These are phyloP conservation scores for Picea sitchensis DNA, from an alignment of 75 land plant genomes.

Conservation along the genomic window DNA sequence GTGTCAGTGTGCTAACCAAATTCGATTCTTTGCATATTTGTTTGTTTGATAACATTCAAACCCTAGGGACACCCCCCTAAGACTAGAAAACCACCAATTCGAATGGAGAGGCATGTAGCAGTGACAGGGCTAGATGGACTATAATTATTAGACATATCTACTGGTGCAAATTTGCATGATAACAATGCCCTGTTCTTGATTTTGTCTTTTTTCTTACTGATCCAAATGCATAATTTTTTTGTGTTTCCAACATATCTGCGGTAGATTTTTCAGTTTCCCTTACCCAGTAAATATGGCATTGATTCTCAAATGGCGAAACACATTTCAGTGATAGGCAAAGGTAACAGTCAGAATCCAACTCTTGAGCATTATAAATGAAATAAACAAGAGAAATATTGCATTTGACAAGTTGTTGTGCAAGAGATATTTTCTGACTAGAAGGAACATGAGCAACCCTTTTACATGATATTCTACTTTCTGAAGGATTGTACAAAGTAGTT, in stretches of 20 bases:
- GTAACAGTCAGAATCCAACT: background rate
- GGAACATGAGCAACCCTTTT: background rate
- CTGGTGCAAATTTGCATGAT: no score
- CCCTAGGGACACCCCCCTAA: no score
- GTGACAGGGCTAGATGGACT: no score
- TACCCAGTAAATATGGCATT: background rate
- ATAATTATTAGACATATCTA: no score
- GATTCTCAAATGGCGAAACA: background rate
- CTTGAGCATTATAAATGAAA: background rate
- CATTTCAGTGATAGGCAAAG: background rate
- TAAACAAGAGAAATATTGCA: background rate
- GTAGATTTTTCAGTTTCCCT: background rate
- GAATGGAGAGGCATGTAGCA: no score
- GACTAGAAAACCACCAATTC: no score
- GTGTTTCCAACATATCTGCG: background rate
- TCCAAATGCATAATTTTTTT: background rate
- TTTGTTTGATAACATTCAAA: no score
- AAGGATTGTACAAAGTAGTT: background rate
- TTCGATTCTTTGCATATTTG: no score
- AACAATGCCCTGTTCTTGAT: background rate
- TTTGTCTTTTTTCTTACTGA: background rate
- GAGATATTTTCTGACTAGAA: background rate
- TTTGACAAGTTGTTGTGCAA: background rate
- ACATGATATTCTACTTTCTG: background rate
- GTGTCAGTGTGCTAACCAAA: no score